Evolutionary conservation across 768 basidiomycete genomes (phyloP).

Genomic region (Tulasnella sp.): DNA sequence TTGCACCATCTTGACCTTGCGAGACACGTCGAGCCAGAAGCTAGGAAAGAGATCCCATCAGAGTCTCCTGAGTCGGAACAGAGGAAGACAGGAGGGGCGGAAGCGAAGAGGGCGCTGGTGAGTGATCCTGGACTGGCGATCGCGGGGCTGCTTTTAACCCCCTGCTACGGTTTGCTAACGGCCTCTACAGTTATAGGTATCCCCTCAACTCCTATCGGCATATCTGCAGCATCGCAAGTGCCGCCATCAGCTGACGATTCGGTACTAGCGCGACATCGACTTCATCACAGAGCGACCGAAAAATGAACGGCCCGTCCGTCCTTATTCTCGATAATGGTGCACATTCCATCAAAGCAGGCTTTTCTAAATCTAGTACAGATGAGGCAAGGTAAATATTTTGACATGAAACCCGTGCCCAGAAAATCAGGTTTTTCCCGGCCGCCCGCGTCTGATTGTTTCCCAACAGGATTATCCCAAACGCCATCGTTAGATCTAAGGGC

Average conservation of each 20-base stretch:
- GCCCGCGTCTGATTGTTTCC: slow-evolving; percentile 1
- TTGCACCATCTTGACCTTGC: background rate
- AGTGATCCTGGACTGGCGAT: background rate
- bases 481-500: slow-evolving; percentile 74
- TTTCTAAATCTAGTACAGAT: slow-evolving; percentile 31
- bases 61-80: too few species aligned
- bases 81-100: background rate
- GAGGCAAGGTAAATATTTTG: slow-evolving; percentile 30
- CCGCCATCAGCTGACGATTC: slow-evolving; percentile 11
- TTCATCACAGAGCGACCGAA: background rate
- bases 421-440: background rate
- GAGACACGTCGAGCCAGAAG: background rate
- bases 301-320: slow-evolving; percentile 30
- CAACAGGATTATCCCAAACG: slow-evolving; percentile 65
- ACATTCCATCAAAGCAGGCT: slow-evolving; percentile 67
- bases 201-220: background rate
- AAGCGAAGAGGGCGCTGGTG: background rate
- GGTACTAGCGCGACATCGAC: background rate
- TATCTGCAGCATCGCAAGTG: background rate
- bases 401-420: background rate
- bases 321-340: slow-evolving; percentile 86
- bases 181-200: background rate
- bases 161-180: background rate
- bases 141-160: background rate
- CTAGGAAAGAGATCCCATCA: background rate